Evolutionary conservation across 768 basidiomycete species (phyloP).

Genomic region (Rickenella mellea): DNA sequence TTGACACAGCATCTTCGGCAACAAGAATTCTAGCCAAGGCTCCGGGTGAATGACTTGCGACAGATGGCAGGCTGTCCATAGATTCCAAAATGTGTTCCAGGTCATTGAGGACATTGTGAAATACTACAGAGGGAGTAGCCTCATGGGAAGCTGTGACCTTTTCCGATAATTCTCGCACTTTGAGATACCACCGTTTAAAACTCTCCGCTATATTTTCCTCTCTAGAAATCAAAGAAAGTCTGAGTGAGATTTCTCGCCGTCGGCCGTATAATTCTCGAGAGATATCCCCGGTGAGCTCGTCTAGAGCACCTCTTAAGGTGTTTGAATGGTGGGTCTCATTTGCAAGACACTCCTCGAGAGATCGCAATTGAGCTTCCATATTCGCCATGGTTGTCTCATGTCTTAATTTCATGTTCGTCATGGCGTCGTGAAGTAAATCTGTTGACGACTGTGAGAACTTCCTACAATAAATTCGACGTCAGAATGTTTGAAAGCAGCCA

Average conservation of each 20-base stretch:
- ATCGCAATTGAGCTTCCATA: conserved; percentile 38
- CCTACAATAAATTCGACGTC: conserved; percentile 30
- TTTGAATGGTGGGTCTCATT: conserved; percentile 33
- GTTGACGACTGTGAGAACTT: conserved; percentile 76
- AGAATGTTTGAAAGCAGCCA: neutral
- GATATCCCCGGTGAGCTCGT: conserved; percentile 63
- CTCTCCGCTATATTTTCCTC: conserved; percentile 53
- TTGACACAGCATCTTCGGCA: conserved; percentile 38
- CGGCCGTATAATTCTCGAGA: conserved; percentile 66
- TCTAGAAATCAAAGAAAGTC: conserved; percentile 52
- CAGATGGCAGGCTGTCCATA: neutral
- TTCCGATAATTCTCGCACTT: conserved; percentile 32
- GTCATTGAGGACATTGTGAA: too few species aligned
- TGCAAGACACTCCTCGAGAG: conserved; percentile 33
- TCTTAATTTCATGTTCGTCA: conserved; percentile 48
- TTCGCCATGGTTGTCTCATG: conserved; percentile 55
- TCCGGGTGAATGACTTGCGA: conserved; percentile 17
- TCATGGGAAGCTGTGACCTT: neutral
- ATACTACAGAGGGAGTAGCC: too few species aligned
- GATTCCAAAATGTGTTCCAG: neutral
- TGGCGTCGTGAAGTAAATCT: conserved; percentile 50
- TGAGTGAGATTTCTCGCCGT: conserved; percentile 55
- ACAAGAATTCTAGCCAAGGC: conserved; percentile 43
- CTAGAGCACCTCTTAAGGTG: conserved; percentile 49
- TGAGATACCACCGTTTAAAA: conserved; percentile 46